phyloP scores from a whole-genome alignment of 2,329 filamentous ascomycete species.

The Pestalotiopsis sp. region DNA sequence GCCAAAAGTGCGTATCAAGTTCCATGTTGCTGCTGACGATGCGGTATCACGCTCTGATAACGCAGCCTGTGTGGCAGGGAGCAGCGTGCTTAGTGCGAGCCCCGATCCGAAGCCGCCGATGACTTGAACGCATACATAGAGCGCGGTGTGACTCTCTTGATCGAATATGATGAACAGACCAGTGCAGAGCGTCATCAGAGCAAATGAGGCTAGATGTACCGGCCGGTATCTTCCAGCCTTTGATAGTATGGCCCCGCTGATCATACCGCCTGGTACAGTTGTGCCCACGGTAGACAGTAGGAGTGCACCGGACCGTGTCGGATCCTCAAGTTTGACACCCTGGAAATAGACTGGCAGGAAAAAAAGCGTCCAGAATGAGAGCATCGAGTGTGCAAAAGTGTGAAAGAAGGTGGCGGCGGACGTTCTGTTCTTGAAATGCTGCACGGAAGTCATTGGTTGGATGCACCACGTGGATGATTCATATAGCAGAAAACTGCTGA shows the following conservation, averaged over 20 bases:
- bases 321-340: slow-evolving; percentile 41
- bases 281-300: neutral
- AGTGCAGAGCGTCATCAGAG: neutral
- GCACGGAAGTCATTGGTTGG: slow-evolving; percentile 36
- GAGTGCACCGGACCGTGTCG: neutral
- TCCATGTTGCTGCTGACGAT: neutral
- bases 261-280: neutral
- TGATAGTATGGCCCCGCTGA: neutral
- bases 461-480: neutral
- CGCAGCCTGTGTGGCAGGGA: neutral
- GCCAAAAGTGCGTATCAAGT: neutral
- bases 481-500: neutral
- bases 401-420: slow-evolving; percentile 29
- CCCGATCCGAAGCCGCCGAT: neutral
- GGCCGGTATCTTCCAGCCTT: neutral
- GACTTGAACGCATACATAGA: neutral
- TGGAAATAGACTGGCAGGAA: slow-evolving; percentile 60
- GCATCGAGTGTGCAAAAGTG: slow-evolving; percentile 39
- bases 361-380: slow-evolving; percentile 37
- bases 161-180: neutral
- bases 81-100: neutral
- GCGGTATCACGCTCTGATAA: neutral
- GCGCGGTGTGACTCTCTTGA: too few species aligned
- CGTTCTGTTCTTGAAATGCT: slow-evolving; percentile 48
- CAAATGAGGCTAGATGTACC: neutral